Evolutionary conservation across 2,329 filamentous ascomycete genomes (phyloP), one percentile per base, ranked within the genome.

Genomic region (Ascochyta pisi): DNA sequence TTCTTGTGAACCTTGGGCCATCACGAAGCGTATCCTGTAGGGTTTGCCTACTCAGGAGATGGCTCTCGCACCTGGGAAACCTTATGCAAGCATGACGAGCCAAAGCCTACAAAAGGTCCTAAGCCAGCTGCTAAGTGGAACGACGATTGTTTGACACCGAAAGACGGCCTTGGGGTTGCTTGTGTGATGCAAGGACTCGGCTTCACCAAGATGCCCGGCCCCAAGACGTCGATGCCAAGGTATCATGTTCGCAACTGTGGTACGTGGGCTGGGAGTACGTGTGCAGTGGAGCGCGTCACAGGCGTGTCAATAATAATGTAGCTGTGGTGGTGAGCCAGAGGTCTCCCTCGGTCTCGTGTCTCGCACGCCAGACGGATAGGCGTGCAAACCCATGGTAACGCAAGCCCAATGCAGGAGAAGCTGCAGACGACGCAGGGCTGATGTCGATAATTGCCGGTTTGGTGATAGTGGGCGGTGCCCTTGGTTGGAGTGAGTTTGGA

Each of bases 371-470:
- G n/a, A 19, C 26, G 35, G 29, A 23, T 19, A 50, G 41, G 41
- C 42, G 38, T 56, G 53, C 42, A 16, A 47, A 38, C 16, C 38
- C 24, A 37, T 33, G 24, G 35, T n/a, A 22, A 31, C 12, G 47
- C 37, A 12, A 34, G 24, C 42, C 41, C 37, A 47, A 56, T 48
- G 53, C 53, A 51, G 47, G 47, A 56, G 53, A 47, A 33, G 35
- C 47, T 47, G 37, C 42, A 56, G 41, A 37, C 42, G 19, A 38
- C 33, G 47, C 53, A 47, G 53, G 53, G 47, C 44, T 33, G 53
- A 46, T 43, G 26, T 41, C 22, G 53, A 50, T 42, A 24, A n/a
- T 26, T 31, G 37, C 53, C 38, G 33, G 15, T 33, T 48, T 29
- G 42, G 53, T 47, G 33, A 12, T 46, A 34, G 33, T 34, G 33